phyloP scores from a whole-genome alignment of 1,284 basidiomycete genomes.

The Heterobasidion irregulare region DNA sequence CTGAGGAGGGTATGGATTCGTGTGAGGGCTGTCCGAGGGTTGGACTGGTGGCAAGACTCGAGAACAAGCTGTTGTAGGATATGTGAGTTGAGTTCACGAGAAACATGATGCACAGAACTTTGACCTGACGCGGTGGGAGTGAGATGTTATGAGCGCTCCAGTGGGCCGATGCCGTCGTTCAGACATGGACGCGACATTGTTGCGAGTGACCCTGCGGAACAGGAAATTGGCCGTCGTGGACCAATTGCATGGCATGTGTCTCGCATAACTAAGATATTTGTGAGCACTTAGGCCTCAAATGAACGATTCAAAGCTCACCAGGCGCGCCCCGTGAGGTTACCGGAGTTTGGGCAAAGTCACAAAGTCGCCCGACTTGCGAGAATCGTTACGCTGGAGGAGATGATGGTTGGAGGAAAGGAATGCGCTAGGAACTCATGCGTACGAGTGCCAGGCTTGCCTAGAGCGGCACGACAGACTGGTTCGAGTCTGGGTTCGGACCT shows the following conservation, averaged over 20 bases:
- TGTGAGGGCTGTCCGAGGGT: neutral
- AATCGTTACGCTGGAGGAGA: neutral
- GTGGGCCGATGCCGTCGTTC: neutral
- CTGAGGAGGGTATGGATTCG: neutral
- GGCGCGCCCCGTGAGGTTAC: neutral
- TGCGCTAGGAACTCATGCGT: too few species aligned
- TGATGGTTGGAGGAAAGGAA: neutral
- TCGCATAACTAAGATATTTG: slow-evolving; percentile 9
- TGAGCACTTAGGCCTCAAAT: neutral
- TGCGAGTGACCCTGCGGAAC: neutral
- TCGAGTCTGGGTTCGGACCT: neutral
- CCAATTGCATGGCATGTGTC: slow-evolving; percentile 57
- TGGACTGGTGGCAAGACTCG: neutral
- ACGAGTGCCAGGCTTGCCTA: too few species aligned
- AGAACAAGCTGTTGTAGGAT: neutral
- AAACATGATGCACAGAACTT: neutral
- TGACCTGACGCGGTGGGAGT: too few species aligned
- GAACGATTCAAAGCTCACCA: neutral
- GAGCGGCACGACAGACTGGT: too few species aligned
- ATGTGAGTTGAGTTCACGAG: neutral
- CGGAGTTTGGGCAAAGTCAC: neutral
- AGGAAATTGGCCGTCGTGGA: slow-evolving; percentile 32
- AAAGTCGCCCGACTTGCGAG: neutral
- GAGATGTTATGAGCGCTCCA: neutral
- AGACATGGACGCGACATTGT: neutral